Percentiles rank a stretch among this genome's conserved stretches.
Conservation (phyloP, 257 asterid species). For the Osmanthus fragrans region DNA sequence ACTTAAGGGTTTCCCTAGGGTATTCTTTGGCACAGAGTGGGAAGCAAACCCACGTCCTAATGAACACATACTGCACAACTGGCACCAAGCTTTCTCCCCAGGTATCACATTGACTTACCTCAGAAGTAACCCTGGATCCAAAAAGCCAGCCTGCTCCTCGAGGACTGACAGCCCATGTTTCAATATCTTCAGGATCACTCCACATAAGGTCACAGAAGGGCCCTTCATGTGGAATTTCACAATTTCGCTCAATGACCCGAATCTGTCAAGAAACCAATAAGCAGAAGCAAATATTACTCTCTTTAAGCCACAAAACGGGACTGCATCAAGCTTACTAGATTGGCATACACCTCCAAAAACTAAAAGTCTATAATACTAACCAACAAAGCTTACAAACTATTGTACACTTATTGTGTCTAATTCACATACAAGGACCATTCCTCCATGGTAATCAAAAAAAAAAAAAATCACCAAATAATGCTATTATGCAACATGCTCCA, state of each 20-base stretch:
- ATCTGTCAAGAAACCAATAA: constrained; percentile 48
- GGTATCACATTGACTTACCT: constrained; percentile 47
- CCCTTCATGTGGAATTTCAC: constrained; percentile 99
- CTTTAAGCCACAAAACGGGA: not conserved
- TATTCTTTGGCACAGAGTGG: not conserved
- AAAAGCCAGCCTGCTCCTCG: constrained; percentile 99
- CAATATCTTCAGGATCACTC: constrained; percentile 16
- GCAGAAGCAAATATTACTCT: not conserved
- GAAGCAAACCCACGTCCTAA: not conserved
- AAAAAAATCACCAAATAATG: not conserved
- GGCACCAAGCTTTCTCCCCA: not conserved
- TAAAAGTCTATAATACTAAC: not conserved
- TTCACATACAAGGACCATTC: constrained; percentile 7
- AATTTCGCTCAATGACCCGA: constrained; percentile 84
- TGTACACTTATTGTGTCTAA: not conserved
- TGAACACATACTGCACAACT: not conserved
- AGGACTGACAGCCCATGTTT: constrained; percentile 99
- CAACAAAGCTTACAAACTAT: not conserved
- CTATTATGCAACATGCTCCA: constrained; percentile 5
- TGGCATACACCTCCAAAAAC: not conserved
- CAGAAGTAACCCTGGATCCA: constrained; percentile 96
- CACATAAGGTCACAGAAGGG: constrained; percentile 99
- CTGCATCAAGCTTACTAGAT: not conserved
- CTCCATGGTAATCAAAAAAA: constrained; percentile 2
- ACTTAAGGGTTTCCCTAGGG: not conserved